Conservation (phyloP, 176 grass and related monocot species). For the sorghum (Sorghum bicolor) region Sorghum_bicolor_NCBIv3 NC_012873.2:12438501-12439000, state of each 20-base stretch:
- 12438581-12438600: not conserved
- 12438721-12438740: too few species aligned
- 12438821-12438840: not conserved
- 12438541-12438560: not conserved
- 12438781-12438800: not conserved
- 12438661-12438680: too few species aligned
- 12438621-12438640: too few species aligned
- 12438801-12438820: not conserved
- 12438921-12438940: not conserved
- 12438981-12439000: not conserved
- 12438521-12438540: constrained; percentile 30
- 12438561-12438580: not conserved
- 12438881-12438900: not conserved
- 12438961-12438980: constrained; percentile 26
- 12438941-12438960: constrained; percentile 33
- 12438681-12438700: too few species aligned
- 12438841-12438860: not conserved
- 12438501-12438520: constrained; percentile 48
- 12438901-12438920: not conserved
- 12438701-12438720: too few species aligned
- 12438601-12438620: not conserved
- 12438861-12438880: not conserved
- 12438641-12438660: too few species aligned
- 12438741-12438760: too few species aligned
- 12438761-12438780: too few species aligned